phyloP scores from a whole-genome alignment of 148 eudicot genomes.

The Cornus florida region DNA sequence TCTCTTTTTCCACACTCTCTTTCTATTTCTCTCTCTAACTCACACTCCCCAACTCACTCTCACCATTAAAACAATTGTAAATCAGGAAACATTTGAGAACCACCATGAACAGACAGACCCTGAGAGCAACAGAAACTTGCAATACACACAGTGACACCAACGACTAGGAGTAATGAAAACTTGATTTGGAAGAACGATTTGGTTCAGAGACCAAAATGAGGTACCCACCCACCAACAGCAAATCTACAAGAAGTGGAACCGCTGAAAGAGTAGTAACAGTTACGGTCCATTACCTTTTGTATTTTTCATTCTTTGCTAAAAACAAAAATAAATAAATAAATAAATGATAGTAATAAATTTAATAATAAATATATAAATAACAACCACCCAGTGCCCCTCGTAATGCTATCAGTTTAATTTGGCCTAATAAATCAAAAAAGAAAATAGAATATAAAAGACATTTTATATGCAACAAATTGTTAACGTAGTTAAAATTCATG shows the following conservation, averaged over 20 bases:
- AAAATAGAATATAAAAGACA: too few relatives aligned
- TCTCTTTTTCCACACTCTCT: constrained; percentile 65
- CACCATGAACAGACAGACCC: constrained; percentile 41
- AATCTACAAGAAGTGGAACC: constrained; percentile 47
- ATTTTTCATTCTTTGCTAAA: too few relatives aligned
- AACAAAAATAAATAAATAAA: too few relatives aligned
- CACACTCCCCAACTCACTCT: constrained; percentile 10
- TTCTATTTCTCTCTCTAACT: constrained; percentile 46
- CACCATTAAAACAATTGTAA: constrained; percentile 12
- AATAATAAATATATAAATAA: too few relatives aligned
- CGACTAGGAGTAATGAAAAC: constrained; percentile 22
- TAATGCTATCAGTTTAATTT: too few relatives aligned
- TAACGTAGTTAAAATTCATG: too few relatives aligned
- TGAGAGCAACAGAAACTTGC: constrained; percentile 30
- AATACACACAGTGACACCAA: constrained; percentile 12
- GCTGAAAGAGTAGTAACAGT: constrained; percentile 45
- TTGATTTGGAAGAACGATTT: constrained; percentile 19
- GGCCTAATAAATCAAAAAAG: too few relatives aligned
- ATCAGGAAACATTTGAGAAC: constrained; percentile 36
- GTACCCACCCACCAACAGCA: constrained; percentile 42
- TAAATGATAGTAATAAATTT: too few relatives aligned
- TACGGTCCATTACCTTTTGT: constrained; percentile 15
- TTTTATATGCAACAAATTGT: too few relatives aligned
- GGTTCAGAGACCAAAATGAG: constrained; percentile 27
- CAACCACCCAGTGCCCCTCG: too few relatives aligned